These are phyloP conservation scores for Tulasnella sp. DNA, from an alignment of 768 basidiomycete genomes.

Conservation along the genomic window DNA sequence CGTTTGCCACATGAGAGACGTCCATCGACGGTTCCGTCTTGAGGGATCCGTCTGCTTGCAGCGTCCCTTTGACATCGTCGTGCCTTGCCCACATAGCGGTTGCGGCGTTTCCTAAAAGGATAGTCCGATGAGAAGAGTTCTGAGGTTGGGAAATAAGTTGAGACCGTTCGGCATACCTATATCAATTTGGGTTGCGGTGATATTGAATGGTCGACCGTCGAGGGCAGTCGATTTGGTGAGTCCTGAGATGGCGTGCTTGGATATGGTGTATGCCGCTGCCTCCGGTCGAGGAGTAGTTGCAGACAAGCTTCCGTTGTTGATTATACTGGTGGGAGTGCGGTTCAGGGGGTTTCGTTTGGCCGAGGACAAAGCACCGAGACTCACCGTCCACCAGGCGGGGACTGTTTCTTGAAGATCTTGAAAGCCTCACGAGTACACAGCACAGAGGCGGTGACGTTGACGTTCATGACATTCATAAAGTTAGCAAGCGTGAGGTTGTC, in stretches of 20 bases:
- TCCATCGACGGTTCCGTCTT: constrained; percentile 64
- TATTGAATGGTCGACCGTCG: constrained; percentile 68
- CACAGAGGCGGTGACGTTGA: constrained; percentile 71
- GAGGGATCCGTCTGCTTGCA: constrained; percentile 64
- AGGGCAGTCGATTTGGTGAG: constrained; percentile 72
- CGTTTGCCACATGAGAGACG: constrained; percentile 64
- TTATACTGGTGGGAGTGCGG: constrained; percentile 48
- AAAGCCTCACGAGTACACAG: constrained; percentile 76
- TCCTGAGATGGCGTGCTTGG: constrained; percentile 77
- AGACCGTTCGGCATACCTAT: constrained; percentile 51
- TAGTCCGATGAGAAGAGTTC: too few relatives aligned
- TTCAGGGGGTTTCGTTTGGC: not conserved
- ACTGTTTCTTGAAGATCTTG: constrained; percentile 65
- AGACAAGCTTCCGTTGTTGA: constrained; percentile 82
- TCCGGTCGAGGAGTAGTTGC: constrained; percentile 67
- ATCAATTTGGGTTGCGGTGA: constrained; percentile 78
- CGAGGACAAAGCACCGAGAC: constrained; percentile 27
- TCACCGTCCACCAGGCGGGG: constrained; percentile 61
- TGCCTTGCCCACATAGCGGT: constrained; percentile 55
- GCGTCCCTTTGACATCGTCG: constrained; percentile 44
- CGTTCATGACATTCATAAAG: constrained; percentile 62
- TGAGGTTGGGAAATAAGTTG: not conserved
- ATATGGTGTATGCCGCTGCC: constrained; percentile 62
- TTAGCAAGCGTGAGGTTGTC: constrained; percentile 59
- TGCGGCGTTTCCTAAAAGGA: constrained; percentile 58